Conservation (phyloP, 2,329 filamentous ascomycete species). For the Annulohypoxylon truncatum region DNA sequence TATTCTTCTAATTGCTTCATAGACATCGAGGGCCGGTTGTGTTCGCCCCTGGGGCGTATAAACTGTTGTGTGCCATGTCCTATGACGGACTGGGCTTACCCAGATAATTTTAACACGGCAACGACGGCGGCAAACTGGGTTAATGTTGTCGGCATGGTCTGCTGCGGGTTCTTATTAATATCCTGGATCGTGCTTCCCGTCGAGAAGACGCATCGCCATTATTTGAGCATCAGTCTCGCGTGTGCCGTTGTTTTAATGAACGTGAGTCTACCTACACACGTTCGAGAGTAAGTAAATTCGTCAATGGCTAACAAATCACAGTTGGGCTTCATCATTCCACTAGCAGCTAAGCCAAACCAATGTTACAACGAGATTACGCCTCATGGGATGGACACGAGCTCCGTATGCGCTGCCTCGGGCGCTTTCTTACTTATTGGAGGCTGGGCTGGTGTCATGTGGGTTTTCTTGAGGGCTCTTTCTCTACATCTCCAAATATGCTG, state of each 20-base stretch:
- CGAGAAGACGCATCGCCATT: conserved; percentile 91
- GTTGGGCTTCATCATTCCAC: conserved; percentile 90
- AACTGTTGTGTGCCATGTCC: conserved; percentile 93
- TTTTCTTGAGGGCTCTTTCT: conserved; percentile 88
- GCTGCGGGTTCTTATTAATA: conserved; percentile 79
- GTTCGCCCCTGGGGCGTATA: conserved; percentile 57
- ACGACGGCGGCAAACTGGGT: conserved; percentile 82
- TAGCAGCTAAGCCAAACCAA: conserved; percentile 80
- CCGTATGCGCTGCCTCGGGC: conserved; percentile 88
- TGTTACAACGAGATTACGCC: conserved; percentile 93
- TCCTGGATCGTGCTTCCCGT: conserved; percentile 85
- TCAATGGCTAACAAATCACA: conserved; percentile 52
- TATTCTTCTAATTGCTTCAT: conserved; percentile 38
- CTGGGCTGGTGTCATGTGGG: conserved; percentile 87
- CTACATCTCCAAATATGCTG: conserved; percentile 98
- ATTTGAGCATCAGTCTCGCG: conserved; percentile 88
- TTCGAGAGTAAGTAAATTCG: not conserved
- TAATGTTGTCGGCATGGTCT: conserved; percentile 77
- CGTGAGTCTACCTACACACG: conserved; percentile 62
- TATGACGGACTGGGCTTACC: conserved; percentile 79
- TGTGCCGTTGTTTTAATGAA: conserved; percentile 81
- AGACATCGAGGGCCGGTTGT: conserved; percentile 69
- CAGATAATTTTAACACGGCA: conserved; percentile 68
- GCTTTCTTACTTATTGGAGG: conserved; percentile 88
- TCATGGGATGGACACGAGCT: conserved; percentile 85